phyloP scores from a whole-genome alignment of 1,284 basidiomycete genomes.

The Ceratobasidium sp. region DNA sequence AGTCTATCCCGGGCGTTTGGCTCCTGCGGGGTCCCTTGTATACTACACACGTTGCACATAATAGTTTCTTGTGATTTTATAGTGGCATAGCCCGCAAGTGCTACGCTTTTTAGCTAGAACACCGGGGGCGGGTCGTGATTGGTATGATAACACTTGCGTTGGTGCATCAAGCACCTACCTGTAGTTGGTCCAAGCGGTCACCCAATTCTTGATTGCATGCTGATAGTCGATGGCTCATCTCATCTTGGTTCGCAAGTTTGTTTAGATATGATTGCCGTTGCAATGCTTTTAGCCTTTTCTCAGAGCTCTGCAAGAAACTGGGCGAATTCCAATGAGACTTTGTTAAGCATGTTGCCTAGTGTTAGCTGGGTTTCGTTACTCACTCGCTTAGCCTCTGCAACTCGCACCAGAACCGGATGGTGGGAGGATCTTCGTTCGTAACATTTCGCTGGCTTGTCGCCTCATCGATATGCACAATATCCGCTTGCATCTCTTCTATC shows the following conservation, averaged over 20 bases:
- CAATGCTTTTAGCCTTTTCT: not conserved
- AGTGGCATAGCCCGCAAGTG: not conserved
- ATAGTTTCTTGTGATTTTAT: not conserved
- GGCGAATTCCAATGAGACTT: not conserved
- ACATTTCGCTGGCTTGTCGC: not conserved
- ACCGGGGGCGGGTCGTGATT: not conserved
- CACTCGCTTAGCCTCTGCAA: not conserved
- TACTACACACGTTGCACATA: not conserved
- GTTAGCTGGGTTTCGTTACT: not conserved
- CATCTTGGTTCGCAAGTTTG: not conserved
- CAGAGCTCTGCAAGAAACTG: not conserved
- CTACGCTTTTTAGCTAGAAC: not conserved
- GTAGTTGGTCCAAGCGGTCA: not conserved
- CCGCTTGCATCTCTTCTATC: not conserved
- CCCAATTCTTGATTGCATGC: not conserved
- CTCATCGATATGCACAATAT: not conserved
- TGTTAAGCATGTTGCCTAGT: too few species aligned
- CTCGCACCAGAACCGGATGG: not conserved
- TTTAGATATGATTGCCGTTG: not conserved
- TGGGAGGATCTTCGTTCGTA: not conserved
- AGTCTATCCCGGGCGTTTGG: not conserved
- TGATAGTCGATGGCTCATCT: not conserved
- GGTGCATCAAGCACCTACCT: not conserved
- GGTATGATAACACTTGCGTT: not conserved
- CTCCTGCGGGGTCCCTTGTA: not conserved